These are phyloP conservation scores for bread wheat (Triticum aestivum) DNA, from an alignment of 176 grass and related monocot genomes.

Conservation along the genomic window DNA sequence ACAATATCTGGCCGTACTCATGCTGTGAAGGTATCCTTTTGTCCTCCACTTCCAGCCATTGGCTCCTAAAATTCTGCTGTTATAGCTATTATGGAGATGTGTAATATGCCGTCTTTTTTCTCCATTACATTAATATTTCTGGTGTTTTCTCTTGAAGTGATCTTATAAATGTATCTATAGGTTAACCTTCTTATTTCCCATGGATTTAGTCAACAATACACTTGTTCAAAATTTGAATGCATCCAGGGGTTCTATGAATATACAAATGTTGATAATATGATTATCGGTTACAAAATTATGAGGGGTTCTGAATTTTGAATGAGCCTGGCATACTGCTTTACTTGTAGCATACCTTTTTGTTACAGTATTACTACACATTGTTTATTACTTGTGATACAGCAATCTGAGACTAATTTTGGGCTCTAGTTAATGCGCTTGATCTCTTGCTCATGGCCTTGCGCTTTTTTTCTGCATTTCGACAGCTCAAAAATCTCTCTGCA, in stretches of 20 bases:
- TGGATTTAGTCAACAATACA: neutral
- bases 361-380: neutral
- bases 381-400: neutral
- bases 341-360: neutral
- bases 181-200: neutral
- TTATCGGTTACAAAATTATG: neutral
- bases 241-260: neutral
- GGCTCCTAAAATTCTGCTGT: neutral
- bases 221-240: neutral
- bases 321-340: neutral
- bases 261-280: neutral
- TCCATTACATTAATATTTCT: neutral
- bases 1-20: conserved; percentile 93
- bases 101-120: neutral
- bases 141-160: neutral
- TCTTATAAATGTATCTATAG: neutral
- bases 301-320: neutral
- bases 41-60: neutral
- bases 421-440: neutral
- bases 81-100: neutral
- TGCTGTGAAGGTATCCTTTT: conserved; percentile 79
- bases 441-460: neutral
- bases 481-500: conserved; percentile 99
- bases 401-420: neutral
- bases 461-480: neutral